phyloP scores from a whole-genome alignment of 805 yeast species.

The Saccharomycopsis guyanensis region DNA sequence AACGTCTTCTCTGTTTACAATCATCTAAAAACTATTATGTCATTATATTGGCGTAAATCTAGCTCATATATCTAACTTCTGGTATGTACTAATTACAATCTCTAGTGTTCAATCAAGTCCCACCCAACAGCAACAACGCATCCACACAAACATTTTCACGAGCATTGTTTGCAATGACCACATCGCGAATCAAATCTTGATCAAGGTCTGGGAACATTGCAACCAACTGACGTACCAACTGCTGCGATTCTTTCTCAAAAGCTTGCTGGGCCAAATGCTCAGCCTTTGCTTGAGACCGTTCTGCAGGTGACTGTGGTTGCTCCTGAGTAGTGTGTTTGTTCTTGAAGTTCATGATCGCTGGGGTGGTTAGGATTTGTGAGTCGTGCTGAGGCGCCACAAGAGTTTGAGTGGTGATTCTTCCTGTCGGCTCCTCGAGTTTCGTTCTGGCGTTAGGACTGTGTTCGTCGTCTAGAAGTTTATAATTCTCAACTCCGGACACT shows the following conservation, averaged over 20 bases:
- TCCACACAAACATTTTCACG: conserved; percentile 71
- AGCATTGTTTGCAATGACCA: conserved; percentile 56
- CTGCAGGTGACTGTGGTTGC: conserved; percentile 20
- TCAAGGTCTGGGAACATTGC: conserved; percentile 77
- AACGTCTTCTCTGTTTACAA: no score
- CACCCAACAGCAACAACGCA: conserved; percentile 36
- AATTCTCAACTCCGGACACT: not conserved
- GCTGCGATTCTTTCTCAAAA: conserved; percentile 36
- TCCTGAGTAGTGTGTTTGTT: conserved; percentile 1
- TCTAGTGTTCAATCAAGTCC: no score
- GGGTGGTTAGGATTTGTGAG: conserved; percentile 10
- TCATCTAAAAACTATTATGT: no score
- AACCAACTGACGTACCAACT: conserved; percentile 41
- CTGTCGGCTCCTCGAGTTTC: conserved; percentile 4
- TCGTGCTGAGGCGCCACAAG: conserved; percentile 14
- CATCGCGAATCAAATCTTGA: conserved; percentile 58
- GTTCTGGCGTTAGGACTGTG: not conserved
- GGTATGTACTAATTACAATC: no score
- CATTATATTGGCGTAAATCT: no score
- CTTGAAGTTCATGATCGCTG: conserved; percentile 4
- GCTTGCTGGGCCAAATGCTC: conserved; percentile 32
- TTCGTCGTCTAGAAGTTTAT: not conserved
- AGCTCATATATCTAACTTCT: no score
- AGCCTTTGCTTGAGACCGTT: conserved; percentile 24
- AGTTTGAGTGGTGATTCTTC: conserved; percentile 7